Percentiles rank a stretch among this genome's conserved stretches.
Evolutionary conservation across 2,329 filamentous ascomycete genomes (phyloP).

Genomic region (Xylariales sp.): DNA sequence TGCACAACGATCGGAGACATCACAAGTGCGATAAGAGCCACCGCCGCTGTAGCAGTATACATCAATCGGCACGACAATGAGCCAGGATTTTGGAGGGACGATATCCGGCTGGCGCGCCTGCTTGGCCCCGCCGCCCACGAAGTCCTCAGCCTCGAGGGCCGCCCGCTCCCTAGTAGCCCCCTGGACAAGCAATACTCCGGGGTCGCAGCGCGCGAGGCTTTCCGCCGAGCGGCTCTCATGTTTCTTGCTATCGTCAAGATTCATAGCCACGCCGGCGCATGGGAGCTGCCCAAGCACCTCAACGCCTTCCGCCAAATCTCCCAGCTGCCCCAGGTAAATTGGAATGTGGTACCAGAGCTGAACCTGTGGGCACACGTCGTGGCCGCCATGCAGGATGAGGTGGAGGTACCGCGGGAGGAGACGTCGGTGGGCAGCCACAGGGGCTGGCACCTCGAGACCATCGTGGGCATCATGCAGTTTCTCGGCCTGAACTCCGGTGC

Average conservation of each 20-base stretch:
- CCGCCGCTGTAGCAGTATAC: conserved; percentile 20
- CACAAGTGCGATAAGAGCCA: conserved; percentile 16
- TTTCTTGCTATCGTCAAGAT: conserved; percentile 19
- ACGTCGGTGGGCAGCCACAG: too few relatives aligned
- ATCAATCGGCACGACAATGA: conserved; percentile 14
- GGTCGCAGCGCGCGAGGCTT: conserved; percentile 19
- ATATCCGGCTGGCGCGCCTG: conserved; percentile 17
- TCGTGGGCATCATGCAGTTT: conserved; percentile 18
- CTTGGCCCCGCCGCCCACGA: conserved; percentile 18
- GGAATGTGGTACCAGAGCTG: conserved; percentile 21
- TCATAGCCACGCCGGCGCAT: conserved; percentile 14
- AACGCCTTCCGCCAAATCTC: conserved; percentile 22
- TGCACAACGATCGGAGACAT: conserved; percentile 19
- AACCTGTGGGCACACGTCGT: conserved; percentile 22
- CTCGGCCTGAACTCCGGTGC: conserved; percentile 12
- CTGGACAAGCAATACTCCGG: conserved; percentile 13
- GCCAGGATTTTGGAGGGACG: conserved; percentile 18
- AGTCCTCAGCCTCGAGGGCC: conserved; percentile 18
- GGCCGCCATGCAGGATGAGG: conserved; percentile 18
- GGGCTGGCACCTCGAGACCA: conserved; percentile 18
- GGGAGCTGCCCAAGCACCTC: conserved; percentile 17
- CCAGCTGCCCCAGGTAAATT: conserved; percentile 18
- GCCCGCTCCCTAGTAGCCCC: conserved; percentile 14
- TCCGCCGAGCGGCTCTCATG: conserved; percentile 18
- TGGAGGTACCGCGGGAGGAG: too few relatives aligned